These are phyloP conservation scores for Haplographium delicatum DNA, from an alignment of 495 filamentous ascomycete genomes.

Conservation along the genomic window DNA sequence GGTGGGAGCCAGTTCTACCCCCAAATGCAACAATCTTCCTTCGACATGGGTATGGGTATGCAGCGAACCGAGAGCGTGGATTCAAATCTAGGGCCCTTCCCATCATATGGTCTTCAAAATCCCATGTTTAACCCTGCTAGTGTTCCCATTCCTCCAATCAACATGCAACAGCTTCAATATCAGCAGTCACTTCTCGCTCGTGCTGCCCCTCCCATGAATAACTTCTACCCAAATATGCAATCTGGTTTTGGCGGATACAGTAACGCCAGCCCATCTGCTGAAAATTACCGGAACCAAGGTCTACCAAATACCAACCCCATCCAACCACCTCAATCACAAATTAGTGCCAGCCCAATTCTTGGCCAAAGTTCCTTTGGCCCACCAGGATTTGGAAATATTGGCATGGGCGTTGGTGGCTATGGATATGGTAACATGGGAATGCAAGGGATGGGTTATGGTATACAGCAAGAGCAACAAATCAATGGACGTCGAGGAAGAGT, in stretches of 20 bases:
- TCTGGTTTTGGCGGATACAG: conserved; percentile 43
- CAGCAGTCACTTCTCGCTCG: conserved; percentile 54
- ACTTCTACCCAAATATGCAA: conserved; percentile 44
- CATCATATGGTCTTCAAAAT: conserved; percentile 42
- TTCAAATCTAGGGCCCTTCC: conserved; percentile 48
- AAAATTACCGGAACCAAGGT: conserved; percentile 43
- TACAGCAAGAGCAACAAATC: conserved; percentile 44
- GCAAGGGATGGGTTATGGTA: conserved; percentile 33
- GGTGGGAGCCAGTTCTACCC: conserved; percentile 35
- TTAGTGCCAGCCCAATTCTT: conserved; percentile 19
- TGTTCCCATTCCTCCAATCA: conserved; percentile 43
- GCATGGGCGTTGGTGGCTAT: conserved; percentile 40
- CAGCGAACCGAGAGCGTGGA: conserved; percentile 55
- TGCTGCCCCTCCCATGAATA: conserved; percentile 43
- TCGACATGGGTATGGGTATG: conserved; percentile 41
- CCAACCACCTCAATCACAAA: conserved; percentile 24
- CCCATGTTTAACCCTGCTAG: conserved; percentile 45
- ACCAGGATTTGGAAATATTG: conserved; percentile 45
- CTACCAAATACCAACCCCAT: conserved; percentile 42
- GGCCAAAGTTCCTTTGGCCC: conserved; percentile 34
- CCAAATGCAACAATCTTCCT: conserved; percentile 29
- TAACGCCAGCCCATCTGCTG: conserved; percentile 37
- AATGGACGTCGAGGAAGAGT: conserved; percentile 48
- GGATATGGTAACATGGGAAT: conserved; percentile 32
- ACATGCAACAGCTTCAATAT: conserved; percentile 51